Percentiles rank a stretch among this genome's conserved stretches.
Evolutionary conservation across 192 early-diverging fungal genomes (phyloP).

Genomic region (Coemansia sp.): DNA sequence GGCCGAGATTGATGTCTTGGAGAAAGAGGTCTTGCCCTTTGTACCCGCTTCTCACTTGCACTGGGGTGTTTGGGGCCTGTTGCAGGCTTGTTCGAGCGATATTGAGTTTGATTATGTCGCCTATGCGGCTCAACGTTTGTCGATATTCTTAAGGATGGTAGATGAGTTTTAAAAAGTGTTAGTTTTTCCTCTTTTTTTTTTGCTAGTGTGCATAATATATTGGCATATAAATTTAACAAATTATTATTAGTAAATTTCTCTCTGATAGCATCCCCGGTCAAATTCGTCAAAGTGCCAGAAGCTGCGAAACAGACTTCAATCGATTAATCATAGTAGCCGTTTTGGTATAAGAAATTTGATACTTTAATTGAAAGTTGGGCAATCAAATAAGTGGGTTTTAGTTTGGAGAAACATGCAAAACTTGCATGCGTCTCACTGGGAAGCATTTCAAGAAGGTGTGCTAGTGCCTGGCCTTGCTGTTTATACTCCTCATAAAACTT

Average conservation of each 20-base stretch:
- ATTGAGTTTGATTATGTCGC: constrained; percentile 80
- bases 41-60: constrained; percentile 61
- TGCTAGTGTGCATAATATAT: background rate
- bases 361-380: no score
- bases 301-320: no score
- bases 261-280: background rate
- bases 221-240: background rate
- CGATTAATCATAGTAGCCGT: no score
- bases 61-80: constrained; percentile 82
- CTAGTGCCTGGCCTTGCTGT: no score
- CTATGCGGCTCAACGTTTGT: constrained; percentile 64
- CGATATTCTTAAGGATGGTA: constrained; percentile 48
- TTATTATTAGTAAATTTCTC: no score
- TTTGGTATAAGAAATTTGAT: no score
- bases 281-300: background rate
- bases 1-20: constrained; percentile 25
- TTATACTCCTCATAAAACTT: no score
- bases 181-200: background rate
- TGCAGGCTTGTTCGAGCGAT: constrained; percentile 74
- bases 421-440: no score
- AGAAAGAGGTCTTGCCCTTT: constrained; percentile 38
- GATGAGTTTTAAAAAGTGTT: constrained; percentile 5
- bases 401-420: no score
- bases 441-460: no score
- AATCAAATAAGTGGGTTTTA: no score